These are phyloP conservation scores for Epichloe amarillans DNA, from an alignment of 2,329 filamentous ascomycete species.

Conservation along the genomic window DNA sequence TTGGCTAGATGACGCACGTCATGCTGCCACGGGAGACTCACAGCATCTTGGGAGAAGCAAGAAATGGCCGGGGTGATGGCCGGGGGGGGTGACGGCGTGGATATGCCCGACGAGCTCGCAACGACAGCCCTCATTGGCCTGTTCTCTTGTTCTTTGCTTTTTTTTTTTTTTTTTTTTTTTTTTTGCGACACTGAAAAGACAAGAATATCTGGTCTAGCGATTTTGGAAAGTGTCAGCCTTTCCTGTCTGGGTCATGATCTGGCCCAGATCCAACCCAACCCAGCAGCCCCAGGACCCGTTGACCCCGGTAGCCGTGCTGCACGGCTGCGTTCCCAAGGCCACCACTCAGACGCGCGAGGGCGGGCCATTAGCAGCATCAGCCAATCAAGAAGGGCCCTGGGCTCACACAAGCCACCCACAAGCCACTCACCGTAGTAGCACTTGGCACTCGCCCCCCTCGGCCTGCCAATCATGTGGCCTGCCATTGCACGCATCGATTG, in stretches of 20 bases:
- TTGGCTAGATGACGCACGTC: neutral
- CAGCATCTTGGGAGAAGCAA: neutral
- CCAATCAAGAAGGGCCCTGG: neutral
- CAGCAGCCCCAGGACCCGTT: neutral
- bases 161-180: too few species aligned
- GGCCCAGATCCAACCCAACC: neutral
- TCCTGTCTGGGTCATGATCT: too few species aligned
- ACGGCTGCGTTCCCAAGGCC: neutral
- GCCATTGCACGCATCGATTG: constrained; percentile 10
- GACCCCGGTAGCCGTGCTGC: neutral
- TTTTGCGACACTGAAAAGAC: too few species aligned
- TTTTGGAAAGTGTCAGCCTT: too few species aligned
- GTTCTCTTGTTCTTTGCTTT: too few species aligned
- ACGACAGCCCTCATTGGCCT: too few species aligned
- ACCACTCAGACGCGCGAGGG: neutral
- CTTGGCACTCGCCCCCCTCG: constrained; percentile 2
- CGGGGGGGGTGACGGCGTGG: too few species aligned
- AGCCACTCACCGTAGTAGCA: constrained; percentile 7
- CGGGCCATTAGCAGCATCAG: neutral
- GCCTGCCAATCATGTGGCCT: constrained; percentile 22
- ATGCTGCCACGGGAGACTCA: neutral
- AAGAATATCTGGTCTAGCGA: too few species aligned
- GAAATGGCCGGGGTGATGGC: neutral
- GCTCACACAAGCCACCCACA: constrained; percentile 8
- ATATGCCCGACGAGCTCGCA: too few species aligned